Percentiles rank a stretch among this genome's conserved stretches.
These are phyloP conservation scores for Chionographis japonica DNA, from an alignment of 106 monocot species.

Conservation along the genomic window DNA sequence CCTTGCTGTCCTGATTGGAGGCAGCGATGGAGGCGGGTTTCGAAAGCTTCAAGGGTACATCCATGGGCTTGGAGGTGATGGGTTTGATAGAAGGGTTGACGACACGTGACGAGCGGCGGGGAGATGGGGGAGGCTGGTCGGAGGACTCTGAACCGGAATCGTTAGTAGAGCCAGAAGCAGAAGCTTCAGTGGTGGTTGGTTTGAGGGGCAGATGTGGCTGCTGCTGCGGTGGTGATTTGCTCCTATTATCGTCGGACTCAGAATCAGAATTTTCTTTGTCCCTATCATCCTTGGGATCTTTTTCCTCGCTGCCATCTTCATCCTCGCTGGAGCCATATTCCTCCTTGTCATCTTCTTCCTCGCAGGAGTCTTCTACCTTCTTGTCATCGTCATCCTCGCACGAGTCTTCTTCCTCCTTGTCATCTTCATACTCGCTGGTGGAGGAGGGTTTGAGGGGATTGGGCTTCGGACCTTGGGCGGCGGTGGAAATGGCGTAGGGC, in stretches of 20 bases:
- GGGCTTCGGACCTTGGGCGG: no score
- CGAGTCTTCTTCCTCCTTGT: no score
- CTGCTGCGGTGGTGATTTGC: not conserved
- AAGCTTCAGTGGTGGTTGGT: not conserved
- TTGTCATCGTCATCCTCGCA: no score
- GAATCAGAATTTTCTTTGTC: no score
- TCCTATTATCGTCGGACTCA: no score
- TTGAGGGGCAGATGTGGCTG: not conserved
- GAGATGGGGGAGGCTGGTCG: not conserved
- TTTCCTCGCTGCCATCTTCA: no score
- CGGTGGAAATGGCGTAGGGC: not conserved
- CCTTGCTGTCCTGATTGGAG: not conserved
- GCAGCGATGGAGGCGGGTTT: not conserved
- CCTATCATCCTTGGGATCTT: no score
- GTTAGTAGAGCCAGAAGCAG: not conserved
- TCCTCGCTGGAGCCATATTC: no score
- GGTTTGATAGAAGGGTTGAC: slow-evolving; percentile 18
- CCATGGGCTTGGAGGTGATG: slow-evolving; percentile 20
- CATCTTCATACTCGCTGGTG: no score
- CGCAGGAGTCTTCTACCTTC: no score
- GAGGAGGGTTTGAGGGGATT: no score
- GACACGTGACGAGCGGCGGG: slow-evolving; percentile 1
- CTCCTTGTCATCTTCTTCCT: no score
- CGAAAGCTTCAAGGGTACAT: not conserved
- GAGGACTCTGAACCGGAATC: slow-evolving; percentile 11